Conservation (phyloP, 345 rosid genomes). For the Cardamine resedifolia region DNA sequence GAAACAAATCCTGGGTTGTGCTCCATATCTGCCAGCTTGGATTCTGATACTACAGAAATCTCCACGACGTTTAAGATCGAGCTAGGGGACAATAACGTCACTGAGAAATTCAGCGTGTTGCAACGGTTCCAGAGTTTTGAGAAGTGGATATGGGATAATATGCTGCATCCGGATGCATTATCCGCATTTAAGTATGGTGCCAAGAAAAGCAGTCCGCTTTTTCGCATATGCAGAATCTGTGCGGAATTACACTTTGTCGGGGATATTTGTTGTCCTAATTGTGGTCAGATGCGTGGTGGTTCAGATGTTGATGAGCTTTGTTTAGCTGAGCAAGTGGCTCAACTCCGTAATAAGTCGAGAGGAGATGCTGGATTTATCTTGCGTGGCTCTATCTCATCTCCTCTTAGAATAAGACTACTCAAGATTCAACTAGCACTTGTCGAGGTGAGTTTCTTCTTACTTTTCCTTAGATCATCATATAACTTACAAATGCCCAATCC, state of each 20-base stretch:
- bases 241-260: conserved; percentile 46
- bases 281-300: conserved; percentile 45
- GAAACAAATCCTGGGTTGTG: not conserved
- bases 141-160: conserved; percentile 67
- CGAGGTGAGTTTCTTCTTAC: conserved; percentile 49
- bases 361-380: conserved; percentile 23
- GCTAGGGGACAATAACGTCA: conserved; percentile 53
- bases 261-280: conserved; percentile 50
- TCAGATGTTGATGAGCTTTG: conserved; percentile 29
- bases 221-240: conserved; percentile 56
- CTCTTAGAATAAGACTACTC: conserved; percentile 58
- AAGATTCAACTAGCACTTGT: conserved; percentile 64
- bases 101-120: conserved; percentile 46
- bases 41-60: conserved; percentile 51
- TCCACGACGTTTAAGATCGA: conserved; percentile 64
- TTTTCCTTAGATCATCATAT: not conserved
- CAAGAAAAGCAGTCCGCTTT: conserved; percentile 50
- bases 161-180: conserved; percentile 38
- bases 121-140: conserved; percentile 72
- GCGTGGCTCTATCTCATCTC: conserved; percentile 43
- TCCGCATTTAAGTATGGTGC: conserved; percentile 60
- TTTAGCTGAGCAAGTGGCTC: conserved; percentile 53
- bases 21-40: conserved; percentile 32
- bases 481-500: not conserved
- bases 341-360: conserved; percentile 35